Base-by-base conservation (phyloP, 2,329 filamentous ascomycete species). In the Canariomyces notabilis region DNA sequence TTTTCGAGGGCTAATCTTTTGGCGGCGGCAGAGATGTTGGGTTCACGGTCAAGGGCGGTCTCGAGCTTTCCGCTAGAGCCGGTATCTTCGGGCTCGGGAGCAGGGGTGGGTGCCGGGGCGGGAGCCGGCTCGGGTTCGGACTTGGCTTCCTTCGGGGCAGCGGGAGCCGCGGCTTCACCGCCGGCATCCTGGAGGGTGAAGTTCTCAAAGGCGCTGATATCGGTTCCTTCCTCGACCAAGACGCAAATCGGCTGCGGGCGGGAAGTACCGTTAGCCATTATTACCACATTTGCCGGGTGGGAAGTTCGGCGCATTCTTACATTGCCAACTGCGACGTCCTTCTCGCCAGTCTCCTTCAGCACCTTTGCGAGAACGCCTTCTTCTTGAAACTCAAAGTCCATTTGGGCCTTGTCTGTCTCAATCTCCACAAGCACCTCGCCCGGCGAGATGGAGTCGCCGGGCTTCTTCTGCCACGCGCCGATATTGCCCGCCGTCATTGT, bases 301-400 rank as follows among this genome's bases (percentile, higher is more conserved):
- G 45, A 48, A 50, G 14, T 56, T 42, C 29, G 23, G 38, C 12
- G 23, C 44, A 50, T 42, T 82, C 89, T 74, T 81, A 98, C 93
- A 71, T 86, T 93, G 68, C 93, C 93, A 61, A 98, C 89, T 22
- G 91, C 69, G 53, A 98, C 75, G 67, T 98, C 93, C 77, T 97
- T 98, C 70, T 85, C 85, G 57, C 94, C 94, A 50, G 85, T 84
- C 37, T 95, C 87, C 74, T 89, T 93, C 64, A 98, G 76, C 55
- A 97, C 79, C 79, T 95, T 95, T 62, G 93, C 91, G 58, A 98
- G 78, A 51, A 95, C 80, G 75, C 91, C 93, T 67, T 97, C 93
- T 64, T 98, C 93, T 72, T 98, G 93, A 73, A 95, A 97, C 72
- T 98, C 93, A 68, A 98, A 97, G 76, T 98, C 93, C 93, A 98